These are phyloP conservation scores for Penicillium longicatenatum DNA, from an alignment of 495 filamentous ascomycete genomes.

Conservation along the genomic window DNA sequence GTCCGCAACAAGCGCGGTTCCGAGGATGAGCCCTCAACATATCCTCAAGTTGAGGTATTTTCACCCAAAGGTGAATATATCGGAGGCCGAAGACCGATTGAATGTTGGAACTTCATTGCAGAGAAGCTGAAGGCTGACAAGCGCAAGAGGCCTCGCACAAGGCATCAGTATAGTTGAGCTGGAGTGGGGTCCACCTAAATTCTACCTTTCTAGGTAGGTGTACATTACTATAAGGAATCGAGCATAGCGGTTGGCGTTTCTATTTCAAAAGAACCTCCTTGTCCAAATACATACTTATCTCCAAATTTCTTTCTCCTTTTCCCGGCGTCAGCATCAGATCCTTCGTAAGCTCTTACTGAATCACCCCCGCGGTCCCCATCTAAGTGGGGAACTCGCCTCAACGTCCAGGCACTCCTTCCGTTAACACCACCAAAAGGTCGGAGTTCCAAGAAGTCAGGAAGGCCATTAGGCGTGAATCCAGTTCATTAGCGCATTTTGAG, in stretches of 20 bases:
- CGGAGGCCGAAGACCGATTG: slow-evolving; percentile 67
- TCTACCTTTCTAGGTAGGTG: background rate
- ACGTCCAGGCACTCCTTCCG: too few species aligned
- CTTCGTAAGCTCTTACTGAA: background rate
- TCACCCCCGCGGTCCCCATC: background rate
- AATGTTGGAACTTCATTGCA: slow-evolving; percentile 60
- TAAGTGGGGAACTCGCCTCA: background rate
- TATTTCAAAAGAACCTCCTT: background rate
- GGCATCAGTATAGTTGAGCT: slow-evolving; percentile 19
- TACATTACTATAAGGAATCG: slow-evolving; percentile 9
- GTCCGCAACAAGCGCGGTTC: slow-evolving; percentile 56
- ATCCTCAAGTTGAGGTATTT: slow-evolving; percentile 80
- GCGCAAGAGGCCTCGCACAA: slow-evolving; percentile 29
- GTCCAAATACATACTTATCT: slow-evolving; percentile 3
- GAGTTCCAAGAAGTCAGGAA: too few species aligned
- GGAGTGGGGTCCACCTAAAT: background rate
- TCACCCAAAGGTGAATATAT: slow-evolving; percentile 81
- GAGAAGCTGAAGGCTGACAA: slow-evolving; percentile 38
- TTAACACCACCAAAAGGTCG: too few species aligned
- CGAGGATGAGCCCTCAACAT: slow-evolving; percentile 31
- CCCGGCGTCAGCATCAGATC: background rate
- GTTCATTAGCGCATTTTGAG: too few species aligned
- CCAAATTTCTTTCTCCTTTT: background rate
- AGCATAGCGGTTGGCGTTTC: slow-evolving; percentile 41
- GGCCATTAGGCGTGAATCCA: too few species aligned